phyloP scores from a whole-genome alignment of 2,329 filamentous ascomycete genomes.

The Ceratocystis papillata region DNA sequence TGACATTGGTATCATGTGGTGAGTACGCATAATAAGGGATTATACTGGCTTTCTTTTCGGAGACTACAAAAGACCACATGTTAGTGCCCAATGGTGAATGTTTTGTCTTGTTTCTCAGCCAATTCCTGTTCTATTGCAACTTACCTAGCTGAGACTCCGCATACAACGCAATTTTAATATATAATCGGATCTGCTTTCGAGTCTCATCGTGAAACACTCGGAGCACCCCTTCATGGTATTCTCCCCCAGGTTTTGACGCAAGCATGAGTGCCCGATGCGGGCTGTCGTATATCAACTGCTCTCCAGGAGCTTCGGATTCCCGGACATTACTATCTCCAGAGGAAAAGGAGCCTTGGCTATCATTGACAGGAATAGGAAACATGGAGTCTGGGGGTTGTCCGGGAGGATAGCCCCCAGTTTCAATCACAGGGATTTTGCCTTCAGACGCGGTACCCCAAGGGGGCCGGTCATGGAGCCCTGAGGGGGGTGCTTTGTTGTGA shows the following conservation, averaged over 20 bases:
- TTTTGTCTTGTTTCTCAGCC: neutral
- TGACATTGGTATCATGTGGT: neutral
- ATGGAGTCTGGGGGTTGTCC: neutral
- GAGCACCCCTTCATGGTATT: neutral
- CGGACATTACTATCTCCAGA: neutral
- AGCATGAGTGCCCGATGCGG: neutral
- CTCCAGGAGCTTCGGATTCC: conserved; percentile 9
- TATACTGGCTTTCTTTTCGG: conserved; percentile 6
- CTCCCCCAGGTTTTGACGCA: neutral
- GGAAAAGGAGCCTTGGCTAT: neutral
- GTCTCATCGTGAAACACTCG: conserved; percentile 13
- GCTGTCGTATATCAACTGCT: conserved; percentile 15
- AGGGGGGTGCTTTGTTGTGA: no score
- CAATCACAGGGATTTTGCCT: neutral
- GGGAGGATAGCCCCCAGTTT: neutral
- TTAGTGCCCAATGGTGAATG: neutral
- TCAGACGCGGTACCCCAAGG: neutral
- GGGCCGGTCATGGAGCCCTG: no score
- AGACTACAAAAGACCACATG: neutral
- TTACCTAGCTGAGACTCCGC: neutral
- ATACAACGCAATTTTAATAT: neutral
- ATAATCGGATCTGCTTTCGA: neutral
- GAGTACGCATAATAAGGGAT: conserved; percentile 19
- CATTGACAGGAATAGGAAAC: neutral
- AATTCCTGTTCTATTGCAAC: neutral